Evolutionary conservation across 1,284 basidiomycete genomes (phyloP), one percentile per base, ranked within the genome.

Genomic region (Crepidotus sp.): DNA sequence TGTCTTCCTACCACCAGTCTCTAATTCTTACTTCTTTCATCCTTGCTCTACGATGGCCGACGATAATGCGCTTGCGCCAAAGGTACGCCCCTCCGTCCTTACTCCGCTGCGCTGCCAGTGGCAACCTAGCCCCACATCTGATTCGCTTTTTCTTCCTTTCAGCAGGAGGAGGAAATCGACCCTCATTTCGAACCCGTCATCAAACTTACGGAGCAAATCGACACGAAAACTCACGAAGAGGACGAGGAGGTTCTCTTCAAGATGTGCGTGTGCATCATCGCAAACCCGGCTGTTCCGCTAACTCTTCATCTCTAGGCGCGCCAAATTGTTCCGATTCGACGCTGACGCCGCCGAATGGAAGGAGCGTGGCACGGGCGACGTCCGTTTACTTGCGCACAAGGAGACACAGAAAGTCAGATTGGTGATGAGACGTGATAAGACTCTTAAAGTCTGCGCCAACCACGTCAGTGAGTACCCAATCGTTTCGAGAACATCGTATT

Each of bases 381-480:
- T 91, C 54, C 83, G 88, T 60, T 72, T 96, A 48, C 77, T 96
- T 53, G 71, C 83, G 60, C 88, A 96, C 74, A 93, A 87, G 68
- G 77, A 80, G 61, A 87, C 83, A 33, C 81, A 84, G 71, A 98
- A 97, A 70, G 77, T 96, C 58, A 80, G 96, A 51, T 79, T 99
- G 52, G 92, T 99, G 62, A 99, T 99, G 96, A 78, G 96, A 69
- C 88, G 96, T 66, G 96, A 99, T 77, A 98, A 98, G 83, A 98
- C 96, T 36, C 77, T 94, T 67, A 98, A 99, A 69, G 94, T 98
- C 64, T 98, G 96, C 71, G 96, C 96, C 50, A 99, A 99, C 74
- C 96, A 98, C 70, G 71, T 80, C 57, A 79, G 95, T 97, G 60
- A 69, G 91, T 80, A 40, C 36, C 32, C 42, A 27, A 1, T n/a